Percentiles rank a stretch among this genome's conserved stretches.
Evolutionary conservation across 2,329 filamentous ascomycete species (phyloP).

Genomic region (Pseudogymnoascus sp.): DNA sequence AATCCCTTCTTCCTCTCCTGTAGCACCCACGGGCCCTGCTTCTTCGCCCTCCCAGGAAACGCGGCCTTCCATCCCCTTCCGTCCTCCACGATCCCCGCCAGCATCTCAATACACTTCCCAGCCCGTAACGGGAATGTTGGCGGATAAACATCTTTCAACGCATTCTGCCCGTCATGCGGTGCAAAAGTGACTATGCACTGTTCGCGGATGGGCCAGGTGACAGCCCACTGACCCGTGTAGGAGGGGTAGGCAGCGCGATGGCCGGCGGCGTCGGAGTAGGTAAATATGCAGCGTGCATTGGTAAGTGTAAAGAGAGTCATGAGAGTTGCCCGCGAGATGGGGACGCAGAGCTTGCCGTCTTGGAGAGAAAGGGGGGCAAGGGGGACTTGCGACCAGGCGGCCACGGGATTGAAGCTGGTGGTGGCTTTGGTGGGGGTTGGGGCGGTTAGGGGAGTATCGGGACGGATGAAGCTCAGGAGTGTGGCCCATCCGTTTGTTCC

Average conservation of each 20-base stretch:
- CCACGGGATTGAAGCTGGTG: not conserved
- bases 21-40: conserved; percentile 12
- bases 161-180: conserved; percentile 16
- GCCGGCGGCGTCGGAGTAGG: conserved; percentile 26
- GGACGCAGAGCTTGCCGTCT: conserved; percentile 1
- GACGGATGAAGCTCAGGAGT: conserved; percentile 2
- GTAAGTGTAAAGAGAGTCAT: conserved; percentile 16
- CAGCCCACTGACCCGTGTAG: conserved; percentile 28
- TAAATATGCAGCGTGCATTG: conserved; percentile 25
- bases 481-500: conserved; percentile 9
- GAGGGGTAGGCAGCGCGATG: conserved; percentile 28
- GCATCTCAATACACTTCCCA: conserved; percentile 21
- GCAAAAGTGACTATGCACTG: conserved; percentile 10
- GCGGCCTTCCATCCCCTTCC: conserved; percentile 15
- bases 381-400: not conserved
- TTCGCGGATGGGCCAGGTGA: conserved; percentile 29
- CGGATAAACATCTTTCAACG: conserved; percentile 18
- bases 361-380: not conserved
- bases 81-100: conserved; percentile 17
- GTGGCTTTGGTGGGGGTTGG: not conserved
- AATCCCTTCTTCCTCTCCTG: conserved; percentile 22
- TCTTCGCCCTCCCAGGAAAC: conserved; percentile 18
- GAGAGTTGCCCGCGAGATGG: conserved; percentile 11
- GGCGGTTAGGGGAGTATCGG: not conserved
- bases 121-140: conserved; percentile 14